Conservation (phyloP, 1,139 yeast genomes). For the Spathaspora jeffriesii region DNA sequence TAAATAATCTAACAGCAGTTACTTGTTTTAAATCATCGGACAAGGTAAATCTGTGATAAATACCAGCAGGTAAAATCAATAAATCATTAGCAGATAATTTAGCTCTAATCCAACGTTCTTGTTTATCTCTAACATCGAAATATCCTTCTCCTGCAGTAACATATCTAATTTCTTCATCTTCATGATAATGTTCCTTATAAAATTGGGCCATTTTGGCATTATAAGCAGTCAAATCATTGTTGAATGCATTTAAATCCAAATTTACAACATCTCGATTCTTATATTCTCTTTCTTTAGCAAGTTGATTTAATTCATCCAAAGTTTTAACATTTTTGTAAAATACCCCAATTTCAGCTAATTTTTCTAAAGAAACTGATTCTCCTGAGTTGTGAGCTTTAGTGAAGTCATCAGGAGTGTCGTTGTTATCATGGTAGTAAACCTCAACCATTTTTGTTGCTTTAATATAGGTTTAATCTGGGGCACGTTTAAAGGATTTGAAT, state of each 20-base stretch:
- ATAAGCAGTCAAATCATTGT: conserved; percentile 60
- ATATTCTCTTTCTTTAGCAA: conserved; percentile 73
- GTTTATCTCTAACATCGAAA: conserved; percentile 77
- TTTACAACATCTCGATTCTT: conserved; percentile 76
- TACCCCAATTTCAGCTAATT: conserved; percentile 67
- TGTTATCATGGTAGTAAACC: conserved; percentile 75
- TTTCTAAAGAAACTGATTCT: conserved; percentile 44
- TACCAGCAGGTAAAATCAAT: conserved; percentile 83
- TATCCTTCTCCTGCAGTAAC: conserved; percentile 89
- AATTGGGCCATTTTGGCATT: conserved; percentile 67
- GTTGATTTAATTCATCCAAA: conserved; percentile 56
- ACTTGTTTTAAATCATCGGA: conserved; percentile 58
- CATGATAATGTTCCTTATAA: conserved; percentile 89
- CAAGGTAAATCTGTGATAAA: conserved; percentile 88
- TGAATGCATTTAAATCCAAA: conserved; percentile 62
- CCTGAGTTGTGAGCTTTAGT: conserved; percentile 81
- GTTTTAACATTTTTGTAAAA: conserved; percentile 57
- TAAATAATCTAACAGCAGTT: conserved; percentile 80
- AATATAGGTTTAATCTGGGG: neutral
- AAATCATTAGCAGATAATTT: conserved; percentile 66
- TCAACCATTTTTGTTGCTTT: conserved; percentile 33
- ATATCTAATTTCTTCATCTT: conserved; percentile 96
- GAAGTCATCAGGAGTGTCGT: conserved; percentile 58
- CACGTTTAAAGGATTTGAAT: conserved; percentile 1
- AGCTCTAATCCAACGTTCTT: conserved; percentile 80